Percentiles rank a stretch among this genome's conserved stretches.
Conservation (phyloP, 305 asterid species). For the Solanum chacoense region DNA sequence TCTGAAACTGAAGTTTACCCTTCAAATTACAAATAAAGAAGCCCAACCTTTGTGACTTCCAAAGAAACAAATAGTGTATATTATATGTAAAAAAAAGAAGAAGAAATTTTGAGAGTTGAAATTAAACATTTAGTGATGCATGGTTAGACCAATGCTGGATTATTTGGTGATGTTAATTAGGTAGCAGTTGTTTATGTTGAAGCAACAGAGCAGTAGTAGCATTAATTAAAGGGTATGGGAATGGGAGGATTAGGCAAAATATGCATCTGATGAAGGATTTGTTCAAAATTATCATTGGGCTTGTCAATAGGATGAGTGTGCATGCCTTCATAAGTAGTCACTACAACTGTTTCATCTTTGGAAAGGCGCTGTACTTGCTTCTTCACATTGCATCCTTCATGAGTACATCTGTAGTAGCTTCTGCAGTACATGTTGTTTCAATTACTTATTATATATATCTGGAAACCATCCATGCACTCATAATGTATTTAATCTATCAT, state of each 20-base stretch:
- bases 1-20: background rate
- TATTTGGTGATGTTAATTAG: background rate
- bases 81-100: background rate
- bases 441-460: background rate
- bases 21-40: background rate
- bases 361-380: constrained; percentile 74
- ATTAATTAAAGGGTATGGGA: background rate
- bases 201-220: background rate
- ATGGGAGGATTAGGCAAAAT: constrained; percentile 6
- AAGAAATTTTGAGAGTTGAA: background rate
- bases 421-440: constrained; percentile 16
- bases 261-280: constrained; percentile 67
- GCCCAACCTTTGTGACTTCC: background rate
- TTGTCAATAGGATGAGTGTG: constrained; percentile 69
- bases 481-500: too few relatives aligned
- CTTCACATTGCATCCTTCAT: constrained; percentile 71
- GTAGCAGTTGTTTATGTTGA: background rate
- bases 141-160: background rate
- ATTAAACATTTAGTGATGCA: background rate
- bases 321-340: constrained; percentile 81
- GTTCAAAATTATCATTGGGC: constrained; percentile 68
- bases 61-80: background rate
- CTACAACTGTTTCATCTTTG: constrained; percentile 62
- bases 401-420: constrained; percentile 71
- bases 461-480: background rate